Evolutionary conservation across 305 asterid genomes (phyloP).

Genomic region (Solanum hybrid): DNA sequence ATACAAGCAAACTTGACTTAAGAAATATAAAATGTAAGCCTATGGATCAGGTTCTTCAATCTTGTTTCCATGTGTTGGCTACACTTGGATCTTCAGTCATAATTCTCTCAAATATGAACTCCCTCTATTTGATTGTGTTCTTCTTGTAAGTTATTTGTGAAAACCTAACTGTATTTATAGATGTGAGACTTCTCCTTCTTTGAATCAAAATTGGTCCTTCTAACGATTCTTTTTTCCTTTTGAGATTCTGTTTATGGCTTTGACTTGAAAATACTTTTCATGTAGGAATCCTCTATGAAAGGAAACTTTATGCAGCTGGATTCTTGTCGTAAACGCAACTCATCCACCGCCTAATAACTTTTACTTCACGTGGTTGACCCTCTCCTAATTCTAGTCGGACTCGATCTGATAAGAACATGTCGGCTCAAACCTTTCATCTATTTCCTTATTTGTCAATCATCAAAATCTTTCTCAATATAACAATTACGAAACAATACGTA

Average conservation of each 20-base stretch:
- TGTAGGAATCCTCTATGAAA: too few relatives aligned
- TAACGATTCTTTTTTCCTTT: neutral
- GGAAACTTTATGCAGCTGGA: neutral
- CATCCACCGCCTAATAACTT: too few relatives aligned
- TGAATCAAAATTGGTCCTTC: neutral
- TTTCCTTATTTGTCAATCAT: too few relatives aligned
- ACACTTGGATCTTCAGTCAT: neutral
- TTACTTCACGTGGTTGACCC: too few relatives aligned
- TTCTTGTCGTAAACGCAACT: neutral
- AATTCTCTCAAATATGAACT: neutral
- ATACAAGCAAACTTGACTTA: neutral
- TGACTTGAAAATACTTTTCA: neutral
- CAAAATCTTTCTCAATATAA: too few relatives aligned
- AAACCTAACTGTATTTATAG: neutral
- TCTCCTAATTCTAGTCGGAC: too few relatives aligned
- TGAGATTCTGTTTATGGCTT: neutral
- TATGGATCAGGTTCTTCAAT: neutral
- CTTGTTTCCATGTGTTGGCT: neutral
- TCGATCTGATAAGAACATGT: too few relatives aligned
- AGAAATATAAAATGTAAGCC: too few relatives aligned
- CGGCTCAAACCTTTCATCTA: neutral
- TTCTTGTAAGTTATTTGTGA: too few relatives aligned
- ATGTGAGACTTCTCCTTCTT: neutral
- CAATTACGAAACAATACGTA: too few relatives aligned
- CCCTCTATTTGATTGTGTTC: neutral